phyloP scores from a whole-genome alignment of 2,329 filamentous ascomycete species.

The Aspergillus aculeatus region DNA sequence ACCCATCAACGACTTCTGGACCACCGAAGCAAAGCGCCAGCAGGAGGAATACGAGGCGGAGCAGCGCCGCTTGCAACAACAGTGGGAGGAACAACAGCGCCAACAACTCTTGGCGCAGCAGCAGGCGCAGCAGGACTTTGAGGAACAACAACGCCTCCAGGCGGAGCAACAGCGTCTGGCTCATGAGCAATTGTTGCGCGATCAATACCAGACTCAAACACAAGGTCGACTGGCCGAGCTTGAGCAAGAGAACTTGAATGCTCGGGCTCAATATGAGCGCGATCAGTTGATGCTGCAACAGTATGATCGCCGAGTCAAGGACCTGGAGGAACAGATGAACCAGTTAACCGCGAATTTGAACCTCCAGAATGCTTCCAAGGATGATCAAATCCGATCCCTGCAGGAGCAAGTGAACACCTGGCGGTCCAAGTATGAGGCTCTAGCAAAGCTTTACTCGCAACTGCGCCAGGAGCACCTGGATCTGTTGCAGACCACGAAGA shows the following conservation, averaged over 20 bases:
- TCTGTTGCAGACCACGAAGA: slow-evolving; percentile 92
- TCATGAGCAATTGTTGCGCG: slow-evolving; percentile 82
- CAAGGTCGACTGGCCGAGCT: slow-evolving; percentile 94
- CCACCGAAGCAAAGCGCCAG: slow-evolving; percentile 83
- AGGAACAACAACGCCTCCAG: slow-evolving; percentile 85
- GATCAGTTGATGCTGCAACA: slow-evolving; percentile 96
- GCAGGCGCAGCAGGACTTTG: slow-evolving; percentile 90
- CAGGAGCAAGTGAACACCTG: slow-evolving; percentile 98
- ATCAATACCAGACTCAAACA: slow-evolving; percentile 90
- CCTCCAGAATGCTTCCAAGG: slow-evolving; percentile 83
- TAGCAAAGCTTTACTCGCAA: slow-evolving; percentile 97
- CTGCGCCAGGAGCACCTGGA: slow-evolving; percentile 93
- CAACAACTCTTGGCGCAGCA: slow-evolving; percentile 79
- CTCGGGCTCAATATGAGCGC: slow-evolving; percentile 91
- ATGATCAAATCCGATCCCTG: slow-evolving; percentile 87
- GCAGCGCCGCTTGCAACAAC: slow-evolving; percentile 81
- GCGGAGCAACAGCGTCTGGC: slow-evolving; percentile 87
- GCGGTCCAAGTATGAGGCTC: slow-evolving; percentile 92
- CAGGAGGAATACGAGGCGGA: slow-evolving; percentile 95
- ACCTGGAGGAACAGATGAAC: slow-evolving; percentile 79
- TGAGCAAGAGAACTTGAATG: slow-evolving; percentile 91
- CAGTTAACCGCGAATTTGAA: slow-evolving; percentile 80
- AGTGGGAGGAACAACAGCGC: slow-evolving; percentile 76
- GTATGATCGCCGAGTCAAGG: slow-evolving; percentile 92
- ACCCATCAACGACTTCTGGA: slow-evolving; percentile 98